A percentile compares a stretch with the other conserved stretches of the same genome.
These are phyloP conservation scores for Fraxinus pennsylvanica DNA, from an alignment of 257 asterid genomes.

Conservation along the genomic window DNA sequence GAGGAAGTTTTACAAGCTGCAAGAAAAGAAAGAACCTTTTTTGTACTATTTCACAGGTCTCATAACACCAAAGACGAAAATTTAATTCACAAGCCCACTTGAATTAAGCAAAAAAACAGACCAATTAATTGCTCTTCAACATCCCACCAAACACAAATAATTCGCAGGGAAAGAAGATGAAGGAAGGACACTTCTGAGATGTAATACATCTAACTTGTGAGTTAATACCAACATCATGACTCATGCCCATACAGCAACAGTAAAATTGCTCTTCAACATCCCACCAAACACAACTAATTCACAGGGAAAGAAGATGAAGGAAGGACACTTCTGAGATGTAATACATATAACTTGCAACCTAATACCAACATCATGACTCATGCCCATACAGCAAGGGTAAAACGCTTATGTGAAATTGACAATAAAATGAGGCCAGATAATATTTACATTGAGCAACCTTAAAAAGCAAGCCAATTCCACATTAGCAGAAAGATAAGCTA, in stretches of 20 bases:
- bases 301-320: neutral
- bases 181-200: neutral
- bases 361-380: conserved; percentile 14
- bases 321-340: neutral
- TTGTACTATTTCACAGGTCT: conserved; percentile 4
- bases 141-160: neutral
- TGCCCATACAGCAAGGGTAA: neutral
- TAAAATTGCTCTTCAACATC: neutral
- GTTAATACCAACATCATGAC: conserved; percentile 10
- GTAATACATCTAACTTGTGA: neutral
- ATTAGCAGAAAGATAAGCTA: conserved; percentile 4
- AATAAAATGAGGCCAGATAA: neutral
- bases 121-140: neutral
- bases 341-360: neutral
- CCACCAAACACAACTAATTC: neutral
- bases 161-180: neutral
- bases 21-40: conserved; percentile 18
- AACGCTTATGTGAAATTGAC: neutral
- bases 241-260: neutral
- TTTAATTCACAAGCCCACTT: neutral
- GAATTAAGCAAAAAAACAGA: conserved; percentile 13
- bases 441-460: neutral
- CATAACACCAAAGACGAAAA: conserved; percentile 1
- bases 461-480: neutral
- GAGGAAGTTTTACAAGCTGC: conserved; percentile 97